Base-by-base conservation (phyloP, 768 basidiomycete species). In the Leucocoprinus leucothites region DNA sequence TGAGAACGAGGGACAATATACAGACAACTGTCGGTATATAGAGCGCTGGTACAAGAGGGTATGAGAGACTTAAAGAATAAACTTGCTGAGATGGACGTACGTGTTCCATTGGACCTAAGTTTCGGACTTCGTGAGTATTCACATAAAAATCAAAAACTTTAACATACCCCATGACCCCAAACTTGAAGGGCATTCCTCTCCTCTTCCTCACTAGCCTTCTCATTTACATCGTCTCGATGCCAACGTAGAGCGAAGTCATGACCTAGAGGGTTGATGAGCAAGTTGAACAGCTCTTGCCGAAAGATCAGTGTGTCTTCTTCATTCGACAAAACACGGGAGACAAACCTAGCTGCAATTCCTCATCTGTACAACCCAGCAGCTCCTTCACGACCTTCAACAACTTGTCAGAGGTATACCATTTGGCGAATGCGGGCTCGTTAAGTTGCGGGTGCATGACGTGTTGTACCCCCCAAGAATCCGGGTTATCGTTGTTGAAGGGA, bases 391-490 rank as follows among this genome's bases (percentile, higher is more conserved):
- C 75, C 5, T 61, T 63, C 0, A 80, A 62, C 11, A 91, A 65
- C 13, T 62, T 67, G 1, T 76, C 71, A 5, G 80, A 82, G 11
- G 85, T 84, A 61, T 91, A 91, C 85, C 86, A 90, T 55, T 71
- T 70, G 25, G 78, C 78, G 56, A 91, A 91, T 3, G 63, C 73
- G 0, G 78, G 73, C 61, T 88, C 84, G 0, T 67, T 72, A 0
- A 91, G 75, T 28, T 77, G 82, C 1, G 88, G 89, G 62, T 91
- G 89, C 90, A 92, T 91, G 43, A 87, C 66, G 58, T 91, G 87
- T 60, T 91, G 89, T 1, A 90, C 82, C 1, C 89, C 90, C 89
- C 89, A 91, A 0, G 85, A 81, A 67, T 91, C 89, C 1, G 82
- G 78, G 49, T 81, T 68, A 14, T 71, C 72, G 28, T 78, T 68